Evolutionary conservation across 345 rosid species (phyloP), one percentile per base, ranked within the genome.

Genomic region (Nasturtium officinale): DNA sequence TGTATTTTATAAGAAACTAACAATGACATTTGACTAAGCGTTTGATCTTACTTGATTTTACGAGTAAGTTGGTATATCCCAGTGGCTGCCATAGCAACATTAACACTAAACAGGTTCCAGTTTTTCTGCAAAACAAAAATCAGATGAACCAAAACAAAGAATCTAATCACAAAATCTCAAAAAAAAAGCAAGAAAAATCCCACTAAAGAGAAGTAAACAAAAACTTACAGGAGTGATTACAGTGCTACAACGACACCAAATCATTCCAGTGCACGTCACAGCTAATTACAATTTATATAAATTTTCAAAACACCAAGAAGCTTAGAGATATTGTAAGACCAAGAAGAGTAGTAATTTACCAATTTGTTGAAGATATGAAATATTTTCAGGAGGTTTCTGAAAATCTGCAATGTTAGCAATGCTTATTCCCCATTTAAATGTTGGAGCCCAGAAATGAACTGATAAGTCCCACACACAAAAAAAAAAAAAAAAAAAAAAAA

Each of bases 81-180:
- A 2, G 98, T 91, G 9, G 77, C 87, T 46, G 95, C 95, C 97
- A 91, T 91, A 21, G 85, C 95, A 50, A 91, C 56, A 56, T 91
- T 94, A 64, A 89, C 96, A 45, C 94, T 84, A 61, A 90, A 89
- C 23, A 93, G 83, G 75, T 90, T 93, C 97, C 97, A 93, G 80
- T 93, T 90, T 81, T 90, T 89, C 95, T 87, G 87, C 69, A 80
- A 68, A 74, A 55, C 37, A 46, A 56, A 48, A 30, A 15, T 28
- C 16, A 33, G 17, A 30, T 15, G 37, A 23, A 9, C 38, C 23
- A 26, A 32, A 54, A 30, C 3, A 30, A 46, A 0, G 11, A 72
- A 12, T 7, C 38, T 9, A 59, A 21, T 53, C 7, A 73, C 9
- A 54, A 52, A n/a, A n/a, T n/a, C n/a, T n/a, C n/a, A n/a, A n/a